Evolutionary conservation across 805 yeast species (phyloP).

Genomic region (Limtongia smithiae): DNA sequence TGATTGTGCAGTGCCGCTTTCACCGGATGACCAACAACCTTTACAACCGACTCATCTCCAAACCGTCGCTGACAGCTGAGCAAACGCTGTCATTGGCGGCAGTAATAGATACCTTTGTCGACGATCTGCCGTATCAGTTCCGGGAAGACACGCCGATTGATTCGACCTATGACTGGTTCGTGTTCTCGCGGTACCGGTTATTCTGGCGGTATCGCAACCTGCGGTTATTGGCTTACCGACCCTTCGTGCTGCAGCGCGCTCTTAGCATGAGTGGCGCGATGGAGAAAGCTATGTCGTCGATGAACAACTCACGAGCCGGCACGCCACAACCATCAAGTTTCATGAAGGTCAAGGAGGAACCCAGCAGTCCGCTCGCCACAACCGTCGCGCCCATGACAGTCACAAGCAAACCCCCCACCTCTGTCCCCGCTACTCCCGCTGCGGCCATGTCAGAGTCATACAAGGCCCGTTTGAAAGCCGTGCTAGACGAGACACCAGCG

Average conservation of each 20-base stretch:
- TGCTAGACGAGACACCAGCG: constrained; percentile 34
- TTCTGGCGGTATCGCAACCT: constrained; percentile 59
- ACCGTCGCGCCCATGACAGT: not conserved
- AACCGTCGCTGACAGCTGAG: constrained; percentile 47
- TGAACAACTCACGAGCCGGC: not conserved
- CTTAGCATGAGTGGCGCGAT: constrained; percentile 32
- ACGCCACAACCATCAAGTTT: not conserved
- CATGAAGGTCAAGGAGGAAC: too few relatives aligned
- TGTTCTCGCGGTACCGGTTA: constrained; percentile 50
- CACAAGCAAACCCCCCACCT: not conserved
- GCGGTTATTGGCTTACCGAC: constrained; percentile 53
- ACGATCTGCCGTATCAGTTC: constrained; percentile 48
- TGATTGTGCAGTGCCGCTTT: constrained; percentile 53
- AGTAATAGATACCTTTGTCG: constrained; percentile 43
- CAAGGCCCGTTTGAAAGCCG: not conserved
- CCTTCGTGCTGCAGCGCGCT: constrained; percentile 54
- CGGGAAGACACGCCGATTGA: constrained; percentile 41
- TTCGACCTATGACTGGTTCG: constrained; percentile 50
- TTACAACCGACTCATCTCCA: constrained; percentile 47
- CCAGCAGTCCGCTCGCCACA: not conserved
- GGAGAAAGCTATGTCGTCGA: constrained; percentile 6
- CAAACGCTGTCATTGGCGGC: constrained; percentile 51
- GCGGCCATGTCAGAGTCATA: not conserved
- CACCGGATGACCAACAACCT: constrained; percentile 48
- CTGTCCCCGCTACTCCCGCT: not conserved